A percentile compares a stretch with the other conserved stretches of the same genome.
These are phyloP conservation scores for Termitomyces bulborhizus DNA, from an alignment of 768 basidiomycete species.

Conservation along the genomic window DNA sequence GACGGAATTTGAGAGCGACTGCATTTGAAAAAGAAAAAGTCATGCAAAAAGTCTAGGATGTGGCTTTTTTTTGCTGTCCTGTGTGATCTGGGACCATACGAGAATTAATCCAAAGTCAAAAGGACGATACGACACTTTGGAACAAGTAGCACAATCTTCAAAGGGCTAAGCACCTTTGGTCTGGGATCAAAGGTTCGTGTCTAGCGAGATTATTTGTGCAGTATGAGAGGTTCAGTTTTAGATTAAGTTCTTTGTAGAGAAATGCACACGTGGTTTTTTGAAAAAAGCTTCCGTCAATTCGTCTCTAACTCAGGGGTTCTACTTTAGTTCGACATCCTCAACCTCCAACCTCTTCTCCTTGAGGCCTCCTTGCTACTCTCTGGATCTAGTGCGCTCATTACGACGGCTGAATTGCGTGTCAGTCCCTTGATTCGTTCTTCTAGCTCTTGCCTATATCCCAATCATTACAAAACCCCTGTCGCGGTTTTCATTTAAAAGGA, in stretches of 20 bases:
- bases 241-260: too few relatives aligned
- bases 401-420: background rate
- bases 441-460: background rate
- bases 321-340: slow-evolving; percentile 9
- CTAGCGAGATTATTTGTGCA: background rate
- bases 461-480: slow-evolving; percentile 15
- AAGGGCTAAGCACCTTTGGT: too few relatives aligned
- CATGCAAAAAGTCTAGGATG: too few relatives aligned
- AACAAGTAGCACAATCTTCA: background rate
- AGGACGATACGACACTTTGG: background rate
- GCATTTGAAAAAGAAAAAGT: too few relatives aligned
- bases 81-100: background rate
- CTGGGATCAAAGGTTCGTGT: background rate
- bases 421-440: background rate
- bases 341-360: slow-evolving; percentile 9
- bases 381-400: background rate
- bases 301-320: slow-evolving; percentile 19
- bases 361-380: background rate
- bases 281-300: slow-evolving; percentile 19
- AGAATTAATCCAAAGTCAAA: background rate
- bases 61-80: background rate
- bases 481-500: slow-evolving; percentile 4
- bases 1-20: background rate
- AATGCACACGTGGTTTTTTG: slow-evolving; percentile 17
- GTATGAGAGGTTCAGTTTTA: background rate